Evolutionary conservation across 139 green algal genomes (phyloP).

Genomic region (Chlorella vulgaris): DNA sequence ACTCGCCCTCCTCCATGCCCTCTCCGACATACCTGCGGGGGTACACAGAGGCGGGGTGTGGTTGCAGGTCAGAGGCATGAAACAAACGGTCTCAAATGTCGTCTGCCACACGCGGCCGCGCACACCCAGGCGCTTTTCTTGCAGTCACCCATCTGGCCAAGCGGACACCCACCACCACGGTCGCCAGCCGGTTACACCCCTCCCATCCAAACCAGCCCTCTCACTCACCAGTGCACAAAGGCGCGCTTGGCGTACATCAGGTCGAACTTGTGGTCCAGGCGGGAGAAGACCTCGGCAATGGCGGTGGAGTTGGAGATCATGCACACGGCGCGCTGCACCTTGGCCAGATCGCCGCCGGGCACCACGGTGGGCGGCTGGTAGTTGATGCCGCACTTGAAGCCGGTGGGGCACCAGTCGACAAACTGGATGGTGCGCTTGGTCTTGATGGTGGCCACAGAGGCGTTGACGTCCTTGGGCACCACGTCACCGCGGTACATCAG

Average conservation of each 20-base stretch:
- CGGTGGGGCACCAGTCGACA: constrained; percentile 99
- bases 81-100: too few species aligned
- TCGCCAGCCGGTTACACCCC: too few species aligned
- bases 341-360: constrained; percentile 95
- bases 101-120: too few species aligned
- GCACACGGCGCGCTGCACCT: constrained; percentile 99
- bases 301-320: constrained; percentile 99
- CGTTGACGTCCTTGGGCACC: constrained; percentile 99
- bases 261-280: constrained; percentile 99
- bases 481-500: constrained; percentile 99
- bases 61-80: too few species aligned
- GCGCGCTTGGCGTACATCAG: constrained; percentile 99
- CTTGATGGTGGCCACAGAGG: constrained; percentile 97
- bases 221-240: constrained; percentile 99
- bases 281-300: constrained; percentile 97
- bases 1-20: constrained; percentile 53
- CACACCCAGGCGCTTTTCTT: too few species aligned
- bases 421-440: constrained; percentile 99
- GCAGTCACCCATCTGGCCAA: too few species aligned
- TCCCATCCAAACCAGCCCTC: constrained; percentile 55
- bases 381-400: constrained; percentile 99
- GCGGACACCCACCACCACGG: too few species aligned
- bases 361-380: constrained; percentile 99
- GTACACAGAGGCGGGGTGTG: too few species aligned
- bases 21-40: constrained; percentile 30